Evolutionary conservation across 495 filamentous ascomycete species (phyloP).

Genomic region (Xylaria curta): DNA sequence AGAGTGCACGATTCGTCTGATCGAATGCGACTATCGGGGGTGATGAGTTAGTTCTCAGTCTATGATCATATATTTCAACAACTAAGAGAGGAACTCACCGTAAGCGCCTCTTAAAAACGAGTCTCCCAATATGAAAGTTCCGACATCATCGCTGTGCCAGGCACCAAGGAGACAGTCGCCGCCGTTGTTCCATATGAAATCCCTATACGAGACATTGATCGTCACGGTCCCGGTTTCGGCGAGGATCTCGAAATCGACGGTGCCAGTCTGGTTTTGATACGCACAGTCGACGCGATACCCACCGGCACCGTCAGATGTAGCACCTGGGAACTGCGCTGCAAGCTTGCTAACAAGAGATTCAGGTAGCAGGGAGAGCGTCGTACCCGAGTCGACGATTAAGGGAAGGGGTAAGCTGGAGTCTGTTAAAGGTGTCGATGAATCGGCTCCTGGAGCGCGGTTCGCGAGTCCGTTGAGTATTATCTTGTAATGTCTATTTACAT

Average conservation of each 20-base stretch:
- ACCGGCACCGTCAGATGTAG: constrained; percentile 57
- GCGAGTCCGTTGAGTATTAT: constrained; percentile 66
- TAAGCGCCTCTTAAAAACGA: constrained; percentile 79
- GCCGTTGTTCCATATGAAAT: constrained; percentile 66
- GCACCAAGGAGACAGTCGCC: constrained; percentile 56
- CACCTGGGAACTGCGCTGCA: constrained; percentile 55
- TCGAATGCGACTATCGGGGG: constrained; percentile 37
- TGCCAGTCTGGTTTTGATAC: constrained; percentile 57
- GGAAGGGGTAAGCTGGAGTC: constrained; percentile 51
- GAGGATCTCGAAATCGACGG: constrained; percentile 66
- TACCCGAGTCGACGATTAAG: constrained; percentile 74
- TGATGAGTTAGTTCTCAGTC: neutral
- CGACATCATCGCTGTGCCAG: constrained; percentile 43
- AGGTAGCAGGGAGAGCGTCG: constrained; percentile 70
- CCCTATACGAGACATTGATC: constrained; percentile 67
- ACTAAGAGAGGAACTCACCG: constrained; percentile 28
- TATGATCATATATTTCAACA: neutral
- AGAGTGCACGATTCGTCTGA: constrained; percentile 38
- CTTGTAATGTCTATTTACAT: constrained; percentile 45
- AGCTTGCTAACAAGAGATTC: constrained; percentile 60
- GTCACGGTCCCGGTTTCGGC: constrained; percentile 40
- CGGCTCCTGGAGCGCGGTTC: constrained; percentile 40
- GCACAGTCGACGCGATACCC: constrained; percentile 68
- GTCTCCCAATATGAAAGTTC: constrained; percentile 67
- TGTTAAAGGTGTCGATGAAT: neutral